These are phyloP conservation scores for Cynara cardunculus DNA, from an alignment of 129 eudicot genomes.

Conservation along the genomic window DNA sequence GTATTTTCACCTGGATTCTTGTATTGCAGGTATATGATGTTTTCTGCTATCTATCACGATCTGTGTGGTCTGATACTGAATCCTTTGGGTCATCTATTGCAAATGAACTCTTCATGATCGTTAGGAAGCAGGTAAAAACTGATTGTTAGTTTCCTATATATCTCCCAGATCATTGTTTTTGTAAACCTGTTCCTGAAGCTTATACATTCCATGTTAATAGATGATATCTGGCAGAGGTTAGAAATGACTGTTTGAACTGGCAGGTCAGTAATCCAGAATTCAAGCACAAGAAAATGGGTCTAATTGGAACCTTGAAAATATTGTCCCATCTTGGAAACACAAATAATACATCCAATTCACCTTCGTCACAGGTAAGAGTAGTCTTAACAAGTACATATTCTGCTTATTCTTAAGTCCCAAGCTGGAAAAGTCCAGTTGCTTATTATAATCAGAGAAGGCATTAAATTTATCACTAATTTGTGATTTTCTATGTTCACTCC, in stretches of 20 bases:
- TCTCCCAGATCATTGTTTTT: not conserved
- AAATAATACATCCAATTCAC: conserved; percentile 26
- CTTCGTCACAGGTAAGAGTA: conserved; percentile 48
- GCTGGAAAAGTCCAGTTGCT: not conserved
- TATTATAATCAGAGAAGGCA: conserved; percentile 2
- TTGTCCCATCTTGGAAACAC: conserved; percentile 63
- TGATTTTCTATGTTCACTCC: conserved; percentile 8
- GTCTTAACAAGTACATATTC: not conserved
- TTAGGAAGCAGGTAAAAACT: conserved; percentile 66
- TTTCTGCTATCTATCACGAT: conserved; percentile 59
- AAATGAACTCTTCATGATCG: conserved; percentile 74
- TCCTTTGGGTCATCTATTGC: conserved; percentile 54
- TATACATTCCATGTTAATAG: not conserved
- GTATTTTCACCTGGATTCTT: conserved; percentile 14
- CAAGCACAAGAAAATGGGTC: conserved; percentile 76
- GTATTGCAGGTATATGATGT: conserved; percentile 61
- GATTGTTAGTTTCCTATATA: not conserved
- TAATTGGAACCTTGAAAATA: conserved; percentile 70
- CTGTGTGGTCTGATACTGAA: conserved; percentile 44
- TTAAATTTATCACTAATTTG: not conserved
- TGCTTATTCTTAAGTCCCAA: not conserved
- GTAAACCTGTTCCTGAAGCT: not conserved
- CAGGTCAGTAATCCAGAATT: conserved; percentile 77
- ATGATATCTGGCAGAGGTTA: conserved; percentile 4
- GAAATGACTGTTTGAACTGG: not conserved